Evolutionary conservation across 1,284 basidiomycete genomes (phyloP).

Genomic region (Cryptococcus amylolentus): DNA sequence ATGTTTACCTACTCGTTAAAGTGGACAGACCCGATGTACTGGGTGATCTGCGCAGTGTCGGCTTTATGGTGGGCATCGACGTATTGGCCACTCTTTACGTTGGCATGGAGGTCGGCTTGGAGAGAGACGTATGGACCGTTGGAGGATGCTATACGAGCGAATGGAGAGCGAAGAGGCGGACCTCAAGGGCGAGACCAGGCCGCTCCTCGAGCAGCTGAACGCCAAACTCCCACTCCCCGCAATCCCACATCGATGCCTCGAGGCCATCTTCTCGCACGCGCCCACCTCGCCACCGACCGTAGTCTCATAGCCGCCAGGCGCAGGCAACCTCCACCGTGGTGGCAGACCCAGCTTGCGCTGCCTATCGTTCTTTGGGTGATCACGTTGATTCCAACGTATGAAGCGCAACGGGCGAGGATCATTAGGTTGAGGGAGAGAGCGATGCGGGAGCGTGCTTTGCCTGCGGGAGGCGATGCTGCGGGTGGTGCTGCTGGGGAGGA

Average conservation of each 20-base stretch:
- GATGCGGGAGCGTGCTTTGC: slow-evolving; percentile 29
- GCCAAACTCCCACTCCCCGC: neutral
- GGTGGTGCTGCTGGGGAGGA: neutral
- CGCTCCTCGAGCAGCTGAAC: neutral
- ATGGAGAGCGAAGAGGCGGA: neutral
- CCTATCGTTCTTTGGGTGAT: slow-evolving; percentile 41
- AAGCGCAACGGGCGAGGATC: slow-evolving; percentile 28
- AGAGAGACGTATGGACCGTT: neutral
- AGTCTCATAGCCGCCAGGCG: too few relatives aligned
- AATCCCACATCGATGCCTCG: neutral
- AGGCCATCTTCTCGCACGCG: slow-evolving; percentile 18
- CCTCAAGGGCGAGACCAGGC: neutral
- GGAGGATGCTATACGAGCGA: neutral
- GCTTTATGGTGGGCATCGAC: too few relatives aligned
- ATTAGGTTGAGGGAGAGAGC: slow-evolving; percentile 37
- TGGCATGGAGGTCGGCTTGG: neutral
- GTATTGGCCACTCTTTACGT: too few relatives aligned
- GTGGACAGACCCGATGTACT: slow-evolving; percentile 33
- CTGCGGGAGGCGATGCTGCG: neutral
- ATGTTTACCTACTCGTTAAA: slow-evolving; percentile 40
- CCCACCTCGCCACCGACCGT: neutral
- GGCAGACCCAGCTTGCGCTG: slow-evolving; percentile 33
- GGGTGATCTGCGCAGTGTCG: slow-evolving; percentile 21
- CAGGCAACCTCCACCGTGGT: slow-evolving; percentile 4
- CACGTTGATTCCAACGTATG: slow-evolving; percentile 42